Base-by-base conservation (phyloP, 164 flowering plant species). In the Piper betle region DNA sequence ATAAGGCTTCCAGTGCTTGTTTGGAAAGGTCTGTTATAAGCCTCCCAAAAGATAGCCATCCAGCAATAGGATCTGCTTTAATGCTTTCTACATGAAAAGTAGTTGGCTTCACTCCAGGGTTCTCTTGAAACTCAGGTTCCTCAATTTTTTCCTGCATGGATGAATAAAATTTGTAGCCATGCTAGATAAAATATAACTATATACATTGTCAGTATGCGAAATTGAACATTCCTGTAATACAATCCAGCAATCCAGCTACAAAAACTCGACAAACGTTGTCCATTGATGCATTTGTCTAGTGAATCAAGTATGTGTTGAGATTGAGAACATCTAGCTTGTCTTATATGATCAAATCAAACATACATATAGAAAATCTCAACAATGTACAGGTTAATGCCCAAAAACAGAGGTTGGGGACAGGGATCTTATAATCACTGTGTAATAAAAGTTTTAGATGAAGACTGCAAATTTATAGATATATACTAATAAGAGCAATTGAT, bases 41-140 rank as follows among this genome's bases (percentile, higher is more conserved):
- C 64, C 83, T 88, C 15, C 90, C 88, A 61, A 85, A 81, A 43
- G 96, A 88, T 60, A 92, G 90, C 97, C 94, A 88, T 59, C 82
- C 84, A 19, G 80, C 84, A 60, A 73, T 74, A 37, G 77, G 84
- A 58, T 85, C 92, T 66, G 88, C 87, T 68, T 81, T 83, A 16
- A 70, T 50, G 63, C 63, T 76, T 60, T 80, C 86, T 19, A 64
- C 73, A 4, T 76, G 41, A 11, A 73, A 80, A 56, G 42, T 38
- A 62, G 72, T 71, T 1, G 79, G 71, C 64, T 82, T 81, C 65
- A 66, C 72, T 13, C 61, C 61, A 39, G 60, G 62, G 53, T 69
- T 69, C 3, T 73, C 81, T 68, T 78, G 72, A 53, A 64, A 58
- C 12, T 3, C 8, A 3, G 50, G 50, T 6, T 43, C 50, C 2